Base-by-base conservation (phyloP, 768 basidiomycete species). In the Suillus spraguei region DNA sequence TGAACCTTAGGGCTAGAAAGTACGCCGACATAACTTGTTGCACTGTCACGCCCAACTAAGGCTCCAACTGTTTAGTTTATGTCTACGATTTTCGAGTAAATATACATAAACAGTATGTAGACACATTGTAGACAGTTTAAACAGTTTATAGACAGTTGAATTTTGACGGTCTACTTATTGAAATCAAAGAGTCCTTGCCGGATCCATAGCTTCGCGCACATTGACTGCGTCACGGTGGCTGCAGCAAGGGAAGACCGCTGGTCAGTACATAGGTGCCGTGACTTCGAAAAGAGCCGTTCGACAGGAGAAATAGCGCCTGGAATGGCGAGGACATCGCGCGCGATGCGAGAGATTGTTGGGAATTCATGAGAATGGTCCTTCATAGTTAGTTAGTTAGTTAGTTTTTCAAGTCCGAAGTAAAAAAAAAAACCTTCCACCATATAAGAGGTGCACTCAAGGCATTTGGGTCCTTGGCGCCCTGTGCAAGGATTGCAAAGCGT, bases 241-340 rank as follows among this genome's bases (percentile, higher is more conserved):
- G 72, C 70, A 63, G 73, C 72, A 39, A 78, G 61, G 7, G 74
- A 74, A 22, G 63, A 67, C 1, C 72, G 65, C 20, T 73, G 61
- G 46, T 75, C 70, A 17, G 69, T 63, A 60, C 75, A 75, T 22
- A 75, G 61, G 55, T 76, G 74, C 10, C 71, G 67, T 22, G 74
- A 75, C 52, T 69, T 71, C 5, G 72, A 78, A 62, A 78, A 77
- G 3, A 70, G 35, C 3, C 71, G 63, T 59, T 79, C 75, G 24
- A 78, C 75, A 1, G 77, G 75, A 7, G 74, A 70, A 64, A 72
- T 74, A 1, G 76, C 70, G 6, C 67, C 75, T 7, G 76, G 74
- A 60, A 78, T 76, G 33, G 76, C 73, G 9, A 78, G 69, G 61
- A 66, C 73, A 66, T 78, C 72, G 1, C 67, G 67, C 20, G 74